phyloP scores from a whole-genome alignment of 768 basidiomycete genomes.

The Cantharellus anzutake region DNA sequence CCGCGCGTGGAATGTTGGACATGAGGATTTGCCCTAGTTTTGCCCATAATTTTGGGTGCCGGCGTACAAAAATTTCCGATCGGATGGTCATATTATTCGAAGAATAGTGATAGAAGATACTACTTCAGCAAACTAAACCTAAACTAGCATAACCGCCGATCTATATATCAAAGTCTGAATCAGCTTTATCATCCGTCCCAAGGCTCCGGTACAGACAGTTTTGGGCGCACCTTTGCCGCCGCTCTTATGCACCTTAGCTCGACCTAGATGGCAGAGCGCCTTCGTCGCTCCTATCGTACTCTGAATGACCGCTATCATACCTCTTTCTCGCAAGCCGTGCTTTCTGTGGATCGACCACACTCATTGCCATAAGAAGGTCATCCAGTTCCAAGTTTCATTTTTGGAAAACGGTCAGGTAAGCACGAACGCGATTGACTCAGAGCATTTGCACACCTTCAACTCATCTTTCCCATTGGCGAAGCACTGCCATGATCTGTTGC shows the following conservation, averaged over 20 bases:
- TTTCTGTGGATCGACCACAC: conserved; percentile 42
- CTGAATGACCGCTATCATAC: conserved; percentile 15
- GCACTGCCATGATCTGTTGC: conserved; percentile 83
- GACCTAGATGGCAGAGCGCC: conserved; percentile 27
- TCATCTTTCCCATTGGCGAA: conserved; percentile 64
- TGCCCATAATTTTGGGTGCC: too few species aligned
- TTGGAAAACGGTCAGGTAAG: conserved; percentile 1
- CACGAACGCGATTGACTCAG: background rate
- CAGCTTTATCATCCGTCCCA: conserved; percentile 30
- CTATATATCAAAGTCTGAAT: conserved; percentile 55
- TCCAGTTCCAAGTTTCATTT: conserved; percentile 37
- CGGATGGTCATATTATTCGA: too few species aligned
- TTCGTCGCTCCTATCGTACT: conserved; percentile 29
- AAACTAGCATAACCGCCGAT: too few species aligned
- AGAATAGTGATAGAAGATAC: too few species aligned
- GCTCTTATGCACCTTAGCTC: conserved; percentile 38
- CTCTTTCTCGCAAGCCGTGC: conserved; percentile 16
- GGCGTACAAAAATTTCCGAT: too few species aligned
- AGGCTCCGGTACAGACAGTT: background rate
- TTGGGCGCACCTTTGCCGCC: conserved; percentile 21
- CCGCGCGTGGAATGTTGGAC: too few species aligned
- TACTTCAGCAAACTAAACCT: too few species aligned
- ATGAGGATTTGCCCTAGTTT: too few species aligned
- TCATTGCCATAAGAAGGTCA: conserved; percentile 41
- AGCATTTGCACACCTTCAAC: conserved; percentile 41